Conservation (phyloP, 2,329 filamentous ascomycete genomes). For the Hysterium pulicare region DNA sequence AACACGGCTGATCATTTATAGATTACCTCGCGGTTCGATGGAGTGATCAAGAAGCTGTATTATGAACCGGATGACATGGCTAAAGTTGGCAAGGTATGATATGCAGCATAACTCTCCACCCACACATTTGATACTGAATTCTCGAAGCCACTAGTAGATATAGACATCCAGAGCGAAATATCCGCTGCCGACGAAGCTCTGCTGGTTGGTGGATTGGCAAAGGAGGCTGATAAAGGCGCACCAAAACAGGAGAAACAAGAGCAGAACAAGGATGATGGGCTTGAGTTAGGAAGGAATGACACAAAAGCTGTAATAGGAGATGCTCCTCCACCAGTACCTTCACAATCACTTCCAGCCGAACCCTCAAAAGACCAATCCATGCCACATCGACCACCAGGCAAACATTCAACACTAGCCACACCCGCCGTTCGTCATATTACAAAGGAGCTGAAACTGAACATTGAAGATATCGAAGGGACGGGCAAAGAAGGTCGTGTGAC, state of each 20-base stretch:
- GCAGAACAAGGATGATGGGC: constrained; percentile 16
- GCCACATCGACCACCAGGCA: constrained; percentile 48
- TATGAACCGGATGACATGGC: constrained; percentile 97
- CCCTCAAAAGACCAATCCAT: constrained; percentile 14
- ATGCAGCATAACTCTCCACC: not conserved
- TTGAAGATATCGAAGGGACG: constrained; percentile 75
- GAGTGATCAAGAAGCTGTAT: constrained; percentile 92
- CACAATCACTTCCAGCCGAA: constrained; percentile 18
- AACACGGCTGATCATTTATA: constrained; percentile 39
- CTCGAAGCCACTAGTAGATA: constrained; percentile 79
- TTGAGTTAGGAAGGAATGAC: constrained; percentile 33
- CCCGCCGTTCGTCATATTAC: constrained; percentile 87
- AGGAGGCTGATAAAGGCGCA: constrained; percentile 19
- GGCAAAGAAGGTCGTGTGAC: constrained; percentile 87
- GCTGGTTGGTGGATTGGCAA: constrained; percentile 31
- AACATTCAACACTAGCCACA: constrained; percentile 74
- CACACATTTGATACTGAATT: constrained; percentile 13
- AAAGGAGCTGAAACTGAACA: constrained; percentile 75
- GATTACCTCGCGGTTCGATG: constrained; percentile 94
- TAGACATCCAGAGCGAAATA: constrained; percentile 80
- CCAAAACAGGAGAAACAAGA: constrained; percentile 9
- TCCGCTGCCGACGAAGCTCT: constrained; percentile 57
- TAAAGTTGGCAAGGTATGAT: constrained; percentile 70
- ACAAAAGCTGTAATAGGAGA: constrained; percentile 25
- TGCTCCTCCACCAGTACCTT: constrained; percentile 12